Percentiles rank a stretch among this genome's conserved stretches.
These are phyloP conservation scores for Botrytis pseudocinerea DNA, from an alignment of 2,329 filamentous ascomycete genomes.

Conservation along the genomic window DNA sequence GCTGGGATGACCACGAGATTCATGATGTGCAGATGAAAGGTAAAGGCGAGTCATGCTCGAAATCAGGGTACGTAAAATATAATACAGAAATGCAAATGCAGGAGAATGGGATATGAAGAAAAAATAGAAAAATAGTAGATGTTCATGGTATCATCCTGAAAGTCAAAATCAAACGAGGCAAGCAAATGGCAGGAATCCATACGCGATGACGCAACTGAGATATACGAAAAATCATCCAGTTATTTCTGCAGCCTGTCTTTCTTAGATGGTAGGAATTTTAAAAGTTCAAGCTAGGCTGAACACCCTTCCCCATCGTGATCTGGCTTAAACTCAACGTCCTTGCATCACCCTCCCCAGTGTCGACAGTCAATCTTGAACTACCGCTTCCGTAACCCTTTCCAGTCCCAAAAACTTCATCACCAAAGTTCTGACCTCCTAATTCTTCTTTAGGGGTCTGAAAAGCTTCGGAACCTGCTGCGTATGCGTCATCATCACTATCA, in stretches of 20 bases:
- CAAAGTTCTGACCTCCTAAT: conserved; percentile 40
- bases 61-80: neutral
- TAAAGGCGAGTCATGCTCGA: neutral
- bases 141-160: conserved; percentile 6
- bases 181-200: neutral
- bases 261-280: neutral
- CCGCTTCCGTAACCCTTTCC: conserved; percentile 37
- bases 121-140: neutral
- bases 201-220: neutral
- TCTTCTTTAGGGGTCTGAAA: conserved; percentile 57
- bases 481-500: conserved; percentile 34
- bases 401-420: conserved; percentile 46
- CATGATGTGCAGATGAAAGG: neutral
- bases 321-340: conserved; percentile 65
- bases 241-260: neutral
- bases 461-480: conserved; percentile 46
- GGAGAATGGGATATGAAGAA: neutral
- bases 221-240: neutral
- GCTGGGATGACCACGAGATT: neutral
- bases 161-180: neutral
- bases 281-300: conserved; percentile 31
- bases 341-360: conserved; percentile 60
- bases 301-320: conserved; percentile 48
- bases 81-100: neutral
- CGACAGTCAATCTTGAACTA: conserved; percentile 30